Conservation (phyloP, 805 yeast species). For the Kurtzmaniella cleridarum region DNA sequence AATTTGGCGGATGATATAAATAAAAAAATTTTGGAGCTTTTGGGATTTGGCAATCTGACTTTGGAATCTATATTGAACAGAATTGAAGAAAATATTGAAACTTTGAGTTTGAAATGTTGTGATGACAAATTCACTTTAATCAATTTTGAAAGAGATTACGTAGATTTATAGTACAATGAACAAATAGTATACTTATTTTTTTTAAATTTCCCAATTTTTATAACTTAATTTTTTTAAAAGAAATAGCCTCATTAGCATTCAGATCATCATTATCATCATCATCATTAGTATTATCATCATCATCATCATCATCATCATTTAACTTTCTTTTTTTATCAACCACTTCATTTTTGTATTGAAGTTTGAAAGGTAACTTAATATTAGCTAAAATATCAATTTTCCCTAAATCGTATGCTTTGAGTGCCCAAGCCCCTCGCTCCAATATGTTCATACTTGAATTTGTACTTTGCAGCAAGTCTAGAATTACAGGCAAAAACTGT, state of each 20-base stretch:
- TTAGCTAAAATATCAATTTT: constrained; percentile 19
- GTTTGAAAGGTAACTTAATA: constrained; percentile 16
- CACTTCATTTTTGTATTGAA: constrained; percentile 8
- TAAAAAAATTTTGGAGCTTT: constrained; percentile 15
- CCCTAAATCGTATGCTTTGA: constrained; percentile 24
- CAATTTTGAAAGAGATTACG: constrained; percentile 32
- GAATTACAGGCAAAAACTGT: constrained; percentile 22
- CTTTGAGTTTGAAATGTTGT: constrained; percentile 20
- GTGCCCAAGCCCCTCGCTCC: constrained; percentile 30
- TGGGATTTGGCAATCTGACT: constrained; percentile 23
- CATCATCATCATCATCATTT: constrained; percentile 2
- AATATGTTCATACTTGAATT: constrained; percentile 6
- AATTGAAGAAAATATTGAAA: constrained; percentile 25
- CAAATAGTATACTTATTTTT: background rate
- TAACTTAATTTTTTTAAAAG: background rate
- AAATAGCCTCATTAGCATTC: constrained; percentile 2
- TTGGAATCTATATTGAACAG: constrained; percentile 26
- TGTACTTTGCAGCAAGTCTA: constrained; percentile 9
- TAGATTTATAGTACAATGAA: constrained; percentile 16
- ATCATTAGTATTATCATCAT: constrained; percentile 5
- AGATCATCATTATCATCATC: background rate
- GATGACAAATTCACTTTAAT: constrained; percentile 32
- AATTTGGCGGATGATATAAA: constrained; percentile 20
- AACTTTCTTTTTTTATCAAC: background rate
- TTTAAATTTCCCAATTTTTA: background rate